Conservation (phyloP, 768 basidiomycete species). For the Boletus bicolor region DNA sequence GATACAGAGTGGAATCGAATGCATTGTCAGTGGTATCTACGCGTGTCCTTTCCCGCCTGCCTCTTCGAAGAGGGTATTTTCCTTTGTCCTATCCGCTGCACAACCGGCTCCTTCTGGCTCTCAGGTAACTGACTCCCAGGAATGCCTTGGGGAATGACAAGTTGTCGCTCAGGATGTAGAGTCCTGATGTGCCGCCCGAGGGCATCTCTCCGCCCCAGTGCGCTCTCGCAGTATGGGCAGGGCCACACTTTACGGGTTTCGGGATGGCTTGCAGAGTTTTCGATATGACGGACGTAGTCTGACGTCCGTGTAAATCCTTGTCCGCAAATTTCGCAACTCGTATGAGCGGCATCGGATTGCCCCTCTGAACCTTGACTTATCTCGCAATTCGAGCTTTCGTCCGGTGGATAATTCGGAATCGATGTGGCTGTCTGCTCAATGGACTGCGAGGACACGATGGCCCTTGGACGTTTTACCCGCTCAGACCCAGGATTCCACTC, state of each 20-base stretch:
- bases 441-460: neutral
- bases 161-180: slow-evolving; percentile 5
- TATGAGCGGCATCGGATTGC: neutral
- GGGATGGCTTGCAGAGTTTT: slow-evolving; percentile 22
- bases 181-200: slow-evolving; percentile 23
- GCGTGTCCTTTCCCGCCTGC: slow-evolving; percentile 6
- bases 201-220: slow-evolving; percentile 27
- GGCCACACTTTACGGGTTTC: slow-evolving; percentile 28
- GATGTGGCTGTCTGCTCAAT: neutral
- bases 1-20: neutral
- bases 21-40: neutral
- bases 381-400: neutral
- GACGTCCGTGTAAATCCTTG: slow-evolving; percentile 20
- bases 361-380: neutral
- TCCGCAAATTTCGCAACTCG: slow-evolving; percentile 16
- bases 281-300: slow-evolving; percentile 19
- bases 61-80: neutral
- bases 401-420: neutral
- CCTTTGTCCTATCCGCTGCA: slow-evolving; percentile 6
- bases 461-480: slow-evolving; percentile 5
- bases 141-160: neutral
- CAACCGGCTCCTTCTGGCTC: neutral
- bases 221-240: slow-evolving; percentile 18
- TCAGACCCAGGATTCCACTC: slow-evolving; percentile 17
- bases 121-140: neutral